These are phyloP conservation scores for Claviceps sp. DNA, from an alignment of 2,329 filamentous ascomycete genomes.

Conservation along the genomic window DNA sequence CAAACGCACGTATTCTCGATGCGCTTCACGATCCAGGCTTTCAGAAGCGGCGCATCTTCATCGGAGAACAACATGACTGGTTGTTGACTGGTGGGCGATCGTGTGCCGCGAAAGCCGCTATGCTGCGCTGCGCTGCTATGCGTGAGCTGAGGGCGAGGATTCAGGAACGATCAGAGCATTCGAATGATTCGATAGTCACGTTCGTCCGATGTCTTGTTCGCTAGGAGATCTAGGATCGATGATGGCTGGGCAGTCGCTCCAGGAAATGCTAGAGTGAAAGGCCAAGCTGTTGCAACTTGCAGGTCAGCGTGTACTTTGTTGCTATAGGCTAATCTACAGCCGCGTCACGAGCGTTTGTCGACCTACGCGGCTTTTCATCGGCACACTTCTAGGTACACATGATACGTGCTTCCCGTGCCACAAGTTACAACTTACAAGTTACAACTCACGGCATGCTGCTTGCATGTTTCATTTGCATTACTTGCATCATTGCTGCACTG, in stretches of 20 bases:
- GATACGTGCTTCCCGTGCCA: too few relatives aligned
- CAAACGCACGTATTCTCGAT: constrained; percentile 57
- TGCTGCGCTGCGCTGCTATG: not conserved
- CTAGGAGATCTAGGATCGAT: not conserved
- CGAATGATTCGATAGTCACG: too few relatives aligned
- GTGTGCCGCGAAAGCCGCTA: not conserved
- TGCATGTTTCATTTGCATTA: too few relatives aligned
- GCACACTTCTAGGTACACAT: not conserved
- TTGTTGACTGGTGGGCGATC: not conserved
- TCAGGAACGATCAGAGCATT: not conserved
- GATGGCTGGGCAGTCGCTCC: not conserved
- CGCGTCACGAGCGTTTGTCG: not conserved
- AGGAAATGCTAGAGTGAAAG: too few relatives aligned
- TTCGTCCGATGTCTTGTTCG: too few relatives aligned
- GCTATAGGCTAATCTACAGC: too few relatives aligned
- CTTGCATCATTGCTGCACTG: too few relatives aligned
- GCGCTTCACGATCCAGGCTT: constrained; percentile 65
- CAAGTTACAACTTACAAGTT: too few relatives aligned
- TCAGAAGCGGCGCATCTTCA: constrained; percentile 49
- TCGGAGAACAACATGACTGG: constrained; percentile 46
- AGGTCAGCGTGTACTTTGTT: too few relatives aligned
- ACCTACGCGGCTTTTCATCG: not conserved
- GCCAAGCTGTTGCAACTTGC: too few relatives aligned
- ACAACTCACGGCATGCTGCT: not conserved
- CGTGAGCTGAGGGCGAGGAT: not conserved